phyloP scores from a whole-genome alignment of 495 filamentous ascomycete genomes.

The Penicillium paxilli region DNA sequence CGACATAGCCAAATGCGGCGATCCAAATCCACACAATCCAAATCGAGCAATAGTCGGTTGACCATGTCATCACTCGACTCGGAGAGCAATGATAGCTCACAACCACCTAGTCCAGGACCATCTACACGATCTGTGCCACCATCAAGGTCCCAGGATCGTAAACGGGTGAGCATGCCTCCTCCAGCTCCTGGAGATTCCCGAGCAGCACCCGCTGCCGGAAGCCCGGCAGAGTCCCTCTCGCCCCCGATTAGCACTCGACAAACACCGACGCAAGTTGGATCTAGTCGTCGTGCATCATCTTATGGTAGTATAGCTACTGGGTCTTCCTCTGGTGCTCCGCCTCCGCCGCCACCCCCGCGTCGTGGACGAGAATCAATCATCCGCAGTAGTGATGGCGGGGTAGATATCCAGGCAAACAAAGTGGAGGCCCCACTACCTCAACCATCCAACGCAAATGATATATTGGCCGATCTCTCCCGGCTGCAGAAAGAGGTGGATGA shows the following conservation, averaged over 20 bases:
- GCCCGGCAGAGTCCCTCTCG: conserved; percentile 9
- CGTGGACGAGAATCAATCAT: conserved; percentile 55
- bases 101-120: conserved; percentile 35
- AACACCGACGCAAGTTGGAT: conserved; percentile 5
- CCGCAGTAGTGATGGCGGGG: conserved; percentile 41
- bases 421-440: conserved; percentile 25
- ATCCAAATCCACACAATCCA: conserved; percentile 39
- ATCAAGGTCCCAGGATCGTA: conserved; percentile 16
- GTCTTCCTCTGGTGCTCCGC: conserved; percentile 30
- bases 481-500: conserved; percentile 74
- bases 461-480: conserved; percentile 65
- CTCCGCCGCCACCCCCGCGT: conserved; percentile 63
- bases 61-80: conserved; percentile 27
- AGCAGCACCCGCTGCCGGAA: background rate
- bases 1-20: conserved; percentile 49
- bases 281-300: conserved; percentile 22
- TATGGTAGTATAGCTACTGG: conserved; percentile 31
- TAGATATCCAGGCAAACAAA: conserved; percentile 17
- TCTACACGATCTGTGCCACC: conserved; percentile 11
- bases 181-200: conserved; percentile 15
- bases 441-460: conserved; percentile 49
- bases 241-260: conserved; percentile 7
- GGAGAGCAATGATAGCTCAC: conserved; percentile 26
- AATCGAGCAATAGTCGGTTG: conserved; percentile 32
- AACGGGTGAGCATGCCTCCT: conserved; percentile 28